Conservation (phyloP, 2,329 filamentous ascomycete species). For the Xylaria sp. region DNA sequence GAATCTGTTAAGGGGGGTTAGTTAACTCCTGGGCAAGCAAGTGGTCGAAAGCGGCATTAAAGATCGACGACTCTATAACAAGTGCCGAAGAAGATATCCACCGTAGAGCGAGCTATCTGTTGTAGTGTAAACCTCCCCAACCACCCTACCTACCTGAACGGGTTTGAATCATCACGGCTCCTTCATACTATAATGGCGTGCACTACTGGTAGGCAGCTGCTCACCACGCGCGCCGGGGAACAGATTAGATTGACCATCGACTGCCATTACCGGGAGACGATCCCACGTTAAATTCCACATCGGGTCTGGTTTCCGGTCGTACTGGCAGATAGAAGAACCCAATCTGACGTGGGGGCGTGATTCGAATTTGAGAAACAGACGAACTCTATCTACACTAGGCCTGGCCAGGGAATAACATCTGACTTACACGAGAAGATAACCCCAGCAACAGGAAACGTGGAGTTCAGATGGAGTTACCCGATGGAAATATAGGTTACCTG, state of each 20-base stretch:
- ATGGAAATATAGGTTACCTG: conserved; percentile 1
- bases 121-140: background rate
- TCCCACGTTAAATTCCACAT: conserved; percentile 11
- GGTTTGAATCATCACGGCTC: conserved; percentile 14
- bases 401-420: background rate
- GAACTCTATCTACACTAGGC: background rate
- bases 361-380: background rate
- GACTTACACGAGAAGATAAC: conserved; percentile 13
- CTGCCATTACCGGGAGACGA: conserved; percentile 9
- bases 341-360: background rate
- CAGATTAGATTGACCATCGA: conserved; percentile 10
- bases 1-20: conserved; percentile 1
- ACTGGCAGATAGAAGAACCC: conserved; percentile 7
- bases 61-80: conserved; percentile 22
- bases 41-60: conserved; percentile 17
- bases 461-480: conserved; percentile 19
- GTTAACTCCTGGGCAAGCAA: conserved; percentile 12
- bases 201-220: background rate
- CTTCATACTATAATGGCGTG: conserved; percentile 2
- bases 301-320: conserved; percentile 10
- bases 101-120: conserved; percentile 3
- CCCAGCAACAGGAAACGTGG: conserved; percentile 14
- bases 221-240: background rate
- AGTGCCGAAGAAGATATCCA: conserved; percentile 27
- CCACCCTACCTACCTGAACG: conserved; percentile 23